Conservation (phyloP, 176 grass and related monocot species). For the Carex kokanica region DNA sequence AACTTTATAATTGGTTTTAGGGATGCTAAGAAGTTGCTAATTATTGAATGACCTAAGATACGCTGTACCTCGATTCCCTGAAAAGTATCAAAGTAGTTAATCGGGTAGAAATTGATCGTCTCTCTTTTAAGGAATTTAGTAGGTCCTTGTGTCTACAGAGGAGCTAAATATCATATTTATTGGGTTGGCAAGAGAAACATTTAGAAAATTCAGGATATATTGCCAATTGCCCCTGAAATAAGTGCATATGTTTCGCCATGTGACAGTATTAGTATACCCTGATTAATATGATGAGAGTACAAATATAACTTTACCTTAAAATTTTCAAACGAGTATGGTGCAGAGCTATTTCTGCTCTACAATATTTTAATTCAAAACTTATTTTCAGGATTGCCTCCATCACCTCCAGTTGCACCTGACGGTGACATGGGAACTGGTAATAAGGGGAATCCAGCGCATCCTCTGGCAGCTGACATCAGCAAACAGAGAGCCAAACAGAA, state of each 20-base stretch:
- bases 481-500: constrained; percentile 55
- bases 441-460: constrained; percentile 49
- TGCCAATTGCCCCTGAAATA: not conserved
- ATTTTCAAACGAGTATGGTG: not conserved
- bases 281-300: not conserved
- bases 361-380: not conserved
- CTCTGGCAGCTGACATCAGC: constrained; percentile 68
- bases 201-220: not conserved
- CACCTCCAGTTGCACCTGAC: constrained; percentile 51
- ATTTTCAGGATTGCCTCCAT: constrained; percentile 69
- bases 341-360: not conserved
- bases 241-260: not conserved
- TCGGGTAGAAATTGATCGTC: no score
- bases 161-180: not conserved
- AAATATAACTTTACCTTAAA: not conserved
- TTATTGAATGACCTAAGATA: not conserved
- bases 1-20: not conserved
- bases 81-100: not conserved
- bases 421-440: constrained; percentile 51
- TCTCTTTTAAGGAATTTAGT: not conserved
- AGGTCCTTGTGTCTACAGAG: not conserved
- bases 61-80: not conserved
- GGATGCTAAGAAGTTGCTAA: not conserved
- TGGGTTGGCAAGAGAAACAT: not conserved
- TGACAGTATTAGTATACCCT: not conserved